Evolutionary conservation across 352 stramenopile species (phyloP), one percentile per base, ranked within the genome.

Genomic region (Pythium plurisporium): DNA sequence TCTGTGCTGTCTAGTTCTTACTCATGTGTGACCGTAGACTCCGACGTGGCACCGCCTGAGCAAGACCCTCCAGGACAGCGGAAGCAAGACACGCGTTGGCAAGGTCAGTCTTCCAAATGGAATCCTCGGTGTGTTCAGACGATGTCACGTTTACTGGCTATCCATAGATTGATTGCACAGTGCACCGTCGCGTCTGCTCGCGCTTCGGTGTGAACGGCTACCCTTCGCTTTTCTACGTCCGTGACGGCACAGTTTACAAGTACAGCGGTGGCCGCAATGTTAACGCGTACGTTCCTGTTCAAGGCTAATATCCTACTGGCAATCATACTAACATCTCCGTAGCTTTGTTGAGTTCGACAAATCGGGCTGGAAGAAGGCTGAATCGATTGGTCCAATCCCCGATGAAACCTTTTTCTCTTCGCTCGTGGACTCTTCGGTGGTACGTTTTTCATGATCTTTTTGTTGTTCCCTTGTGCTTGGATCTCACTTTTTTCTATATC

Each of bases 131-230:
- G 14, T 40, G 54, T 41, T 5, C 20, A 20, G 14, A n/a, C 6
- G n/a, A 41, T 41, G 14, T 41, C 30, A 17, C 6, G 26, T 27
- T n/a, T n/a, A n/a, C n/a, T n/a, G n/a, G n/a, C n/a, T n/a, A n/a
- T n/a, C n/a, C n/a, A n/a, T n/a, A 76, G 69, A 56, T 76, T 27
- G 69, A 76, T 42, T 94, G 84, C 63, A 92, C 82, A 9, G 79
- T 84, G 60, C 76, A 94, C 63, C 79, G 84, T 43, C 81, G 80
- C 22, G 73, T 94, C 12, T 94, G 84, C 65, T 91, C 82, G 53
- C 84, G 84, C 55, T 94, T 94, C 44, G 79, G 77, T 10, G 84
- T 94, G 29, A 81, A 78, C 33, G 82, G 82, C 22, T 94, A 91
- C 66, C 84, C 84, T 47, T 76, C 79, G 52, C 72, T 94, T 26